Conservation (phyloP, 169 alveolate species). For the Plasmodium relictum region DNA sequence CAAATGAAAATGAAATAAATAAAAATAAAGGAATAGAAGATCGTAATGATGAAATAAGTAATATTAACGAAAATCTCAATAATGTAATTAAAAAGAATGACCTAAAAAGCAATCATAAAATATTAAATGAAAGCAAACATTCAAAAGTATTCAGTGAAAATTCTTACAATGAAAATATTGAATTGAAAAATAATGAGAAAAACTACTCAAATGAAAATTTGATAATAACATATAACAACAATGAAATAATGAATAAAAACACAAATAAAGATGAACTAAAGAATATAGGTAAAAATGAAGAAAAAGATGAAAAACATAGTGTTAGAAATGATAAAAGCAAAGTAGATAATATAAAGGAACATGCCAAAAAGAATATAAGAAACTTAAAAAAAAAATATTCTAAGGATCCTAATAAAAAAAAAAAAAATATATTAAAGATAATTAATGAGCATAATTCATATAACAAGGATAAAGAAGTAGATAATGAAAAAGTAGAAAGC, state of each 20-base stretch:
- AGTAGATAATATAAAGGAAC: conserved; percentile 8
- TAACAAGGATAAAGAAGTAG: conserved; percentile 6
- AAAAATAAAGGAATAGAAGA: not conserved
- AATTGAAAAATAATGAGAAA: no score
- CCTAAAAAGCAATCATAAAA: no score
- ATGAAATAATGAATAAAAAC: not conserved
- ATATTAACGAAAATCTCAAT: no score
- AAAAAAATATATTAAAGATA: conserved; percentile 21
- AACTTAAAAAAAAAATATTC: conserved; percentile 34
- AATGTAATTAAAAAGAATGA: no score
- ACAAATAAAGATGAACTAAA: not conserved
- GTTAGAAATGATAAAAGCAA: not conserved
- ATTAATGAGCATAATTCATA: conserved; percentile 29
- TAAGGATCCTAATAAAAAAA: conserved; percentile 27
- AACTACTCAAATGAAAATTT: no score
- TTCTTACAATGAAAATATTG: no score
- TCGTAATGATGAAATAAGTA: no score
- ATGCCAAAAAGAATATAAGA: conserved; percentile 9
- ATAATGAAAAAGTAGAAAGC: conserved; percentile 12
- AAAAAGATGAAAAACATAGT: not conserved
- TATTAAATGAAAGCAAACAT: no score
- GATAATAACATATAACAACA: not conserved
- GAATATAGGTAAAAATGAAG: not conserved
- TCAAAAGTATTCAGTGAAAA: no score
- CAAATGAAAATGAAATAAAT: not conserved